Evolutionary conservation across 2,329 filamentous ascomycete species (phyloP).

Genomic region (Penicillium oxalicum): DNA sequence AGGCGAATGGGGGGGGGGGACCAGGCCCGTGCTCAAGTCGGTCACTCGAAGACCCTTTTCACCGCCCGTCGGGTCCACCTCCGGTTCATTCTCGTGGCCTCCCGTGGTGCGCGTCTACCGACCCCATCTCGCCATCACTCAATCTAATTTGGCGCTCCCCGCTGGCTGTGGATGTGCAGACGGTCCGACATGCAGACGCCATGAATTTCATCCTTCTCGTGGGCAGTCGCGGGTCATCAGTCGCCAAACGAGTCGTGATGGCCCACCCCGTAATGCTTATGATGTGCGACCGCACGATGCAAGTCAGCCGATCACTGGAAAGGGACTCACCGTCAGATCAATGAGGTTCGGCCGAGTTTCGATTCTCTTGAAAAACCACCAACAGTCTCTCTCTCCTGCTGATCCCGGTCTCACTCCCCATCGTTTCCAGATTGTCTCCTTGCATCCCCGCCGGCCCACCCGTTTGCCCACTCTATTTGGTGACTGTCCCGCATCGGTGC

Average conservation of each 20-base stretch:
- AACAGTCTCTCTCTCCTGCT: too few relatives aligned
- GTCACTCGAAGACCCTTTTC: too few relatives aligned
- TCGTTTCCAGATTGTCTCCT: neutral
- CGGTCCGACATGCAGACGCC: conserved; percentile 13
- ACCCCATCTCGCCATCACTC: conserved; percentile 32
- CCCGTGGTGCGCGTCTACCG: neutral
- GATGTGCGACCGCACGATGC: too few relatives aligned
- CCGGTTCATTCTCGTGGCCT: conserved; percentile 34
- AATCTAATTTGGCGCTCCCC: conserved; percentile 13
- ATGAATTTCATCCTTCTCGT: conserved; percentile 13
- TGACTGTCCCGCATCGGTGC: neutral
- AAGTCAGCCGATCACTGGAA: too few relatives aligned
- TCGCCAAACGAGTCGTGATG: too few relatives aligned
- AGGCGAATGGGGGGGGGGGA: neutral
- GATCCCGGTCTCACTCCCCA: too few relatives aligned
- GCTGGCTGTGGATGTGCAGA: conserved; percentile 1
- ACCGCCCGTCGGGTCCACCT: conserved; percentile 1
- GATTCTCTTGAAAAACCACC: too few relatives aligned
- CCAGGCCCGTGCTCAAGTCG: too few relatives aligned
- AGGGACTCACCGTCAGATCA: too few relatives aligned
- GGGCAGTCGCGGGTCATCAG: too few relatives aligned
- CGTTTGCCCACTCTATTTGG: neutral
- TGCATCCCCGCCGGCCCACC: neutral
- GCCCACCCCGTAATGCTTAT: too few relatives aligned
- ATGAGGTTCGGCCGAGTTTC: too few relatives aligned